Evolutionary conservation across 345 rosid genomes (phyloP), one percentile per base, ranked within the genome.

Genomic region (Corchorus capsularis): DNA sequence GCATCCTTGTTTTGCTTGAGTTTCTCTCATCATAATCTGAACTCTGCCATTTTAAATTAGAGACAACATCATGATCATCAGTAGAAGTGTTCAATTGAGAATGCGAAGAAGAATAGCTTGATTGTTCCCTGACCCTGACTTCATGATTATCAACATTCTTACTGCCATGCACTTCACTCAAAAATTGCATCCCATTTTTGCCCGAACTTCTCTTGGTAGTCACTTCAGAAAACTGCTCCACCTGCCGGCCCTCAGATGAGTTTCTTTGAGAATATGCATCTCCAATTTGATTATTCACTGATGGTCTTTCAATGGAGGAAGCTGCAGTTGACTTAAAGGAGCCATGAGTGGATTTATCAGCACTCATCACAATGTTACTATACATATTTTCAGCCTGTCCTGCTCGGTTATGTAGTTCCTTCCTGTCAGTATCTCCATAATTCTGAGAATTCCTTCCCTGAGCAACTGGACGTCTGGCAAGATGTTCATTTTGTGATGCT

Each of bases 251-350:
- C 73, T 80, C 88, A 74, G 70, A 81, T 69, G 88, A 84, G 79
- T 77, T 73, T 39, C 82, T 84, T 76, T 52, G 84, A 80, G 87
- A 84, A 86, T 84, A 83, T 75, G 79, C 78, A 82, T 83, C 87
- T 53, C 75, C 45, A 50, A 39, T 66, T 71, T 72, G 82, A 64
- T 79, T 70, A 79, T 71, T 57, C 41, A 72, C 65, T 14, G 56
- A 46, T 35, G 75, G 53, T 32, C n/a, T 34, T 15, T 69, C 84
- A 74, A 43, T 75, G 67, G 69, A 69, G 68, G 79, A 69, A 77
- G 81, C 74, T 71, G 74, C 62, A 76, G 62, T 76, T 11, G 87
- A 72, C 65, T 81, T 84, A 76, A 78, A 54, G 59, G 86, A 77
- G 79, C 76, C 64, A 16, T 5, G 73, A 27, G 50, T 57, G 63